Conservation (phyloP, 495 filamentous ascomycete species). For the Durotheca rogersii region DNA sequence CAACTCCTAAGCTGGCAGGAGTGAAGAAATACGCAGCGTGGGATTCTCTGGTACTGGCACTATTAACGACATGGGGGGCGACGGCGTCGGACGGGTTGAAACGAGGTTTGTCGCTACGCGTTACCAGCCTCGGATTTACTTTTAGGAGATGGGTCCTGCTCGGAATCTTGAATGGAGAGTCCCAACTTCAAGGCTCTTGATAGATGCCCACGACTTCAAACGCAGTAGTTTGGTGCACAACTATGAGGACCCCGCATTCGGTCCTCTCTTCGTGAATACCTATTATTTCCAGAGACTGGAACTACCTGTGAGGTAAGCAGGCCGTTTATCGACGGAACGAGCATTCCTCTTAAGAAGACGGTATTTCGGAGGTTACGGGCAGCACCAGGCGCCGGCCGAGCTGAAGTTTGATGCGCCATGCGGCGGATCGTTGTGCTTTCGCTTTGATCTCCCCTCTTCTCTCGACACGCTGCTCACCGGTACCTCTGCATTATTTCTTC, state of each 20-base stretch:
- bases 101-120: not conserved
- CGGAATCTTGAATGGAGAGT: not conserved
- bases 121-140: not conserved
- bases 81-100: not conserved
- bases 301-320: not conserved
- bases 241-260: not conserved
- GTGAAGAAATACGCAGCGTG: not conserved
- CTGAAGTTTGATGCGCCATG: no score
- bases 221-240: not conserved
- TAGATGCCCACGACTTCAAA: not conserved
- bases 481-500: no score
- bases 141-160: not conserved
- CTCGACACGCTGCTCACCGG: no score
- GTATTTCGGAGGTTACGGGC: no score
- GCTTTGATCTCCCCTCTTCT: no score
- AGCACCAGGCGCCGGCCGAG: no score
- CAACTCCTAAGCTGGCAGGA: constrained; percentile 33
- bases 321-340: not conserved
- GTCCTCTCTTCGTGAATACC: not conserved
- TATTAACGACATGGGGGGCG: not conserved
- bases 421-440: no score
- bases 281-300: not conserved
- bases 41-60: not conserved
- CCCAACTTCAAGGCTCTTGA: not conserved
- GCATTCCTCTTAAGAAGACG: not conserved